Percentiles rank a stretch among this genome's conserved stretches.
Conservation (phyloP, 768 basidiomycete genomes). For the Termitomyces sp. region DNA sequence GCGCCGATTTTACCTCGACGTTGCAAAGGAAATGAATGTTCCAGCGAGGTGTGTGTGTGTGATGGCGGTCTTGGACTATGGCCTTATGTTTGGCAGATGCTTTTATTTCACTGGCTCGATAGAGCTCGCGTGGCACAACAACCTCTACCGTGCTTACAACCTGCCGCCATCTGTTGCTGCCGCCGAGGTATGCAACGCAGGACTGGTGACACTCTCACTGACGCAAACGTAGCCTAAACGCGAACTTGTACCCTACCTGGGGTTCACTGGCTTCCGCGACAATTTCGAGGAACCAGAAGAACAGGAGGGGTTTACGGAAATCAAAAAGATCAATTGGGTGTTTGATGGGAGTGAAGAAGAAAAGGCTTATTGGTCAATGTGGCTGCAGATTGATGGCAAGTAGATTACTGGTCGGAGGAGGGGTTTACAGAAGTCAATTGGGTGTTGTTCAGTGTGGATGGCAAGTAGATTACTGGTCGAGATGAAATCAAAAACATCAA, state of each 20-base stretch:
- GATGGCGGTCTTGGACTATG: not conserved
- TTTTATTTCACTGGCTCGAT: constrained; percentile 69
- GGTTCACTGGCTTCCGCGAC: constrained; percentile 51
- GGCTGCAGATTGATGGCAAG: constrained; percentile 77
- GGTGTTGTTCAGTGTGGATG: too few relatives aligned
- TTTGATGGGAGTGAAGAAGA: constrained; percentile 78
- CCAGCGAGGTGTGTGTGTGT: constrained; percentile 49
- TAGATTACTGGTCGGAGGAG: constrained; percentile 19
- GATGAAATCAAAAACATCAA: too few relatives aligned
- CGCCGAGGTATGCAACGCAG: constrained; percentile 31
- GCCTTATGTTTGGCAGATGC: constrained; percentile 39
- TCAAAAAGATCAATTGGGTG: constrained; percentile 74
- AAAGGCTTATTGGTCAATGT: constrained; percentile 70
- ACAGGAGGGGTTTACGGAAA: constrained; percentile 72
- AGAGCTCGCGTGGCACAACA: constrained; percentile 93
- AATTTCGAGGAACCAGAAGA: constrained; percentile 61
- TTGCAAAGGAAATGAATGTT: constrained; percentile 52
- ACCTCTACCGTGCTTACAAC: constrained; percentile 77
- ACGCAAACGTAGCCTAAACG: constrained; percentile 34
- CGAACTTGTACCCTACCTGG: constrained; percentile 51
- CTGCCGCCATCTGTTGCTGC: constrained; percentile 39
- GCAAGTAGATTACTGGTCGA: too few relatives aligned
- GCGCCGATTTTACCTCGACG: constrained; percentile 63
- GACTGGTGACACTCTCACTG: not conserved
- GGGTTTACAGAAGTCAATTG: too few relatives aligned